Base-by-base conservation (phyloP, 2,329 filamentous ascomycete genomes). In the Myrmaecium sp. region DNA sequence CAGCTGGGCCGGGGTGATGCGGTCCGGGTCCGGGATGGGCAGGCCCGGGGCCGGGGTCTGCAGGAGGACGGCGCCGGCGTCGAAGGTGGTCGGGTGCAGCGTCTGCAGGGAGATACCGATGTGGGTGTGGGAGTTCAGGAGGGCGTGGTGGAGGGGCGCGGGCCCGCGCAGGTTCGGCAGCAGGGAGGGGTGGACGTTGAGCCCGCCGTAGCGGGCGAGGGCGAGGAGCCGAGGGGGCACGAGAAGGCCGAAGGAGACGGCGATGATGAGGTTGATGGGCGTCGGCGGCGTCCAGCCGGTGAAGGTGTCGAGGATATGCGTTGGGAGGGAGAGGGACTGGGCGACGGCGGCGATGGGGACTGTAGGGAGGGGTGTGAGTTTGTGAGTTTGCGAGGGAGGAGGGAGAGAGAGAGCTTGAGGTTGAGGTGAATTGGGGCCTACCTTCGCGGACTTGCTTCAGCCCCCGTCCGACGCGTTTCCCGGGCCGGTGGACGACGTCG, bases 141-240 rank as follows among this genome's bases (percentile, higher is more conserved):
- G 62, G n/a, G 80, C 71, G 49, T 84, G 78, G 35, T 92, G 77
- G 9, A 98, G 62, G 0, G 89, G 89, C 2, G 89, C 81, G 7
- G 89, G 69, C 2, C 89, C 89, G 31, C 77, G 74, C 32, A 93
- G 70, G 46, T 89, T 76, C 4, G 84, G 86, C 9, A 98, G 65
- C 15, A 94, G 55, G 1, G 86, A 95, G 1, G 89, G 89, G 44
- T 98, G 89, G 2, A 98, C 65, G 50, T 98, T 98, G 3, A 98
- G 55, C 0, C 89, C 89, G 22, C 84, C 84, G 52, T 91, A 93
- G 39, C 66, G 69, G 14, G 78, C 69, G 1, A 55, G 55, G 13
- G 57, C 57, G 13, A 98, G 59, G 10, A 95, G 69, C 4, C 81
- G 65, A 1, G 66, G 63, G 1, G 89, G 89, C 1, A 98, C 74